phyloP scores from a whole-genome alignment of 352 stramenopile genomes.

The Elongisporangium senticosum region DNA sequence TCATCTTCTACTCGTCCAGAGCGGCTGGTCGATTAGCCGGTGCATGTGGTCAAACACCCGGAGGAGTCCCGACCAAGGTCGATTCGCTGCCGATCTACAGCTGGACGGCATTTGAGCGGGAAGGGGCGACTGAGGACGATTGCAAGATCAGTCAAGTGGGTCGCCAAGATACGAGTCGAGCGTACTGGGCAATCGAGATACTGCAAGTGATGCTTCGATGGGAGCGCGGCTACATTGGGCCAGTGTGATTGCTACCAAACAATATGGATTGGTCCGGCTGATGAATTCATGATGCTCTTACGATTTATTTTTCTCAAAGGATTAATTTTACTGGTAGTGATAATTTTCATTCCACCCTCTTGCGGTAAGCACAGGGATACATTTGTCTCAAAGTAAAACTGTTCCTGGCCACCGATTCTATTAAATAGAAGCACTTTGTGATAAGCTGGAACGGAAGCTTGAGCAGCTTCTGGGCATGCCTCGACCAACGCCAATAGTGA shows the following conservation, averaged over 20 bases:
- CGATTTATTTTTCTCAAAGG: no score
- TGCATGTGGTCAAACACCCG: constrained; percentile 25
- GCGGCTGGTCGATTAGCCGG: constrained; percentile 37
- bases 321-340: no score
- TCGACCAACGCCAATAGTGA: no score
- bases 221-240: no score
- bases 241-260: no score
- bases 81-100: constrained; percentile 69
- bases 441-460: no score
- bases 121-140: constrained; percentile 26
- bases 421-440: no score
- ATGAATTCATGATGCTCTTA: no score
- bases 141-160: constrained; percentile 10
- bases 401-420: constrained; percentile 92
- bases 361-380: constrained; percentile 69
- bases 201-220: no score
- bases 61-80: constrained; percentile 37
- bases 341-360: constrained; percentile 89
- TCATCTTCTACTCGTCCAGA: constrained; percentile 69
- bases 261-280: no score
- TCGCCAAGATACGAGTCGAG: constrained; percentile 15
- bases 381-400: constrained; percentile 96
- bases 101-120: constrained; percentile 53
- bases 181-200: no score
- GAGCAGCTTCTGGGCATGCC: no score